These are phyloP conservation scores for Ascochyta pisi DNA, from an alignment of 2,329 filamentous ascomycete genomes.

Conservation along the genomic window DNA sequence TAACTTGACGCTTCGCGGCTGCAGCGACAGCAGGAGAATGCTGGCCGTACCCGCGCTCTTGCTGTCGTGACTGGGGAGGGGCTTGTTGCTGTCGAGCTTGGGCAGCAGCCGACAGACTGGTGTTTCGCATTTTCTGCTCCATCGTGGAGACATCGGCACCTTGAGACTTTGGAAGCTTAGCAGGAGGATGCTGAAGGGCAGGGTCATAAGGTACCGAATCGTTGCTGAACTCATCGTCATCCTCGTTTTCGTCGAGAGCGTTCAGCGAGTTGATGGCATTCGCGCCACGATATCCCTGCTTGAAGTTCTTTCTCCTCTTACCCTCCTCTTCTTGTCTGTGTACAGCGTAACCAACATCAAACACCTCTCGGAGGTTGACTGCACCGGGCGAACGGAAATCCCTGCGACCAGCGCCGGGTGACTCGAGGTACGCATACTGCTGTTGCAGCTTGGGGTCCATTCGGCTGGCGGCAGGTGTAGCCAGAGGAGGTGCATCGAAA, in stretches of 20 bases:
- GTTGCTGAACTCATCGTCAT: constrained; percentile 71
- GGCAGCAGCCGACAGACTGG: constrained; percentile 73
- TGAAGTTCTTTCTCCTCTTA: constrained; percentile 85
- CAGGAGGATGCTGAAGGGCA: constrained; percentile 57
- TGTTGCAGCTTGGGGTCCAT: constrained; percentile 64
- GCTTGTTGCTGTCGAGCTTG: constrained; percentile 62
- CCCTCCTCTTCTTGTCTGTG: constrained; percentile 95
- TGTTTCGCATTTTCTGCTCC: constrained; percentile 85
- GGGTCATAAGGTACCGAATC: constrained; percentile 64
- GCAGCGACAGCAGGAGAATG: constrained; percentile 85
- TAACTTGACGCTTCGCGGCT: constrained; percentile 81
- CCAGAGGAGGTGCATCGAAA: constrained; percentile 73
- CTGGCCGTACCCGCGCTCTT: constrained; percentile 81
- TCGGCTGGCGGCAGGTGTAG: constrained; percentile 66
- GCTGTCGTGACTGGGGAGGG: constrained; percentile 47
- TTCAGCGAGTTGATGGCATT: constrained; percentile 72
- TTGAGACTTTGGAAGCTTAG: constrained; percentile 72
- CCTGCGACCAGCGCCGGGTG: constrained; percentile 71
- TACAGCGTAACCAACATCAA: constrained; percentile 97
- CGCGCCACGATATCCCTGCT: constrained; percentile 70
- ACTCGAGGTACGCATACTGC: constrained; percentile 62
- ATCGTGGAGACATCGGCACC: constrained; percentile 72
- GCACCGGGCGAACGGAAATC: constrained; percentile 96
- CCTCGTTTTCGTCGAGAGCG: constrained; percentile 68
- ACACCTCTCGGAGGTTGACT: constrained; percentile 94